Conservation (phyloP, 1,284 basidiomycete species). For the Blastosporella zonata region DNA sequence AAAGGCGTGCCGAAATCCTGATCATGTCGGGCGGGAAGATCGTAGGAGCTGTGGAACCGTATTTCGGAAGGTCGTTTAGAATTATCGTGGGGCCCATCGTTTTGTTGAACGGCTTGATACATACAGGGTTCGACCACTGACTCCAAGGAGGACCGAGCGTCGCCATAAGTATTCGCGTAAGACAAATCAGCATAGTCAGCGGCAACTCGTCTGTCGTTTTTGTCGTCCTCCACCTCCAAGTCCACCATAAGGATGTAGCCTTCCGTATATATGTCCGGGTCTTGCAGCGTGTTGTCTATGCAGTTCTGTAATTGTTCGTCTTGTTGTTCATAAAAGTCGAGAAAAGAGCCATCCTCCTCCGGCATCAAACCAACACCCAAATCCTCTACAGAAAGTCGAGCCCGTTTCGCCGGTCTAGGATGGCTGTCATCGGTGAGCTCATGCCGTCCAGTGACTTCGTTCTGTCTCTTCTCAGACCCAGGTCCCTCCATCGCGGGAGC, state of each 20-base stretch:
- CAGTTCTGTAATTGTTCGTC: not conserved
- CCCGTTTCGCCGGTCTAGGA: constrained; percentile 19
- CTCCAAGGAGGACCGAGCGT: not conserved
- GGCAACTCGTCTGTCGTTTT: not conserved
- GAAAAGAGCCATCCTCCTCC: not conserved
- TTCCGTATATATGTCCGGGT: not conserved
- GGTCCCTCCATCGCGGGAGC: not conserved
- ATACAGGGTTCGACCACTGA: not conserved
- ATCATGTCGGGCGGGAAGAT: not conserved
- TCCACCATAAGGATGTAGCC: not conserved
- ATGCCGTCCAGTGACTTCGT: not conserved
- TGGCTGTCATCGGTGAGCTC: constrained; percentile 19
- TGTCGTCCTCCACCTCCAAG: not conserved
- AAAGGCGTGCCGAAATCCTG: not conserved
- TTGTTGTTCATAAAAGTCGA: not conserved
- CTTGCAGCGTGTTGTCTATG: not conserved
- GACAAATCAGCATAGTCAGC: not conserved
- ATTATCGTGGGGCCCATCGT: constrained; percentile 1
- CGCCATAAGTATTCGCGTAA: not conserved
- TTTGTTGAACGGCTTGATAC: not conserved
- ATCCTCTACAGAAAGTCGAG: constrained; percentile 10
- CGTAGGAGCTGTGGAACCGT: not conserved
- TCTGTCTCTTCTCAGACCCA: not conserved
- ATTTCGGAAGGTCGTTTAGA: constrained; percentile 10
- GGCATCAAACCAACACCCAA: constrained; percentile 11